phyloP scores from a whole-genome alignment of 164 flowering plant genomes.

The Brasenia schreberi region DNA sequence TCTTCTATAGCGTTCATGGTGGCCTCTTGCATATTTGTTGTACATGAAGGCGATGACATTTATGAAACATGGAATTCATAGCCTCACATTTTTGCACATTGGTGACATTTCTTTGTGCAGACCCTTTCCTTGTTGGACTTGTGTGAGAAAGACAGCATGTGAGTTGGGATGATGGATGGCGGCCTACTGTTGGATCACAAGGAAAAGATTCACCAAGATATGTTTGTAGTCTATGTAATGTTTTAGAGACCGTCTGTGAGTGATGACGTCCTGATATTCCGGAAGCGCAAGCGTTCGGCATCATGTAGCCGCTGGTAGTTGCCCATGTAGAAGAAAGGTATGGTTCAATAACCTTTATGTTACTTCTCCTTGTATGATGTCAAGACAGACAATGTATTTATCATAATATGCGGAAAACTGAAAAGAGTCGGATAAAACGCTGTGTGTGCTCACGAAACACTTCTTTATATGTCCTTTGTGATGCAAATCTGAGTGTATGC shows the following conservation, averaged over 20 bases:
- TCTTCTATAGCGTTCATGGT: too few species aligned
- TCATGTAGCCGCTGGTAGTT: neutral
- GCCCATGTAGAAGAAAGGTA: neutral
- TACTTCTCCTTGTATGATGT: neutral
- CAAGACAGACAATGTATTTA: neutral
- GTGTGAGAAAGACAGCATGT: constrained; percentile 55
- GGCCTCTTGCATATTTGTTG: too few species aligned
- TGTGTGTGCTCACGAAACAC: neutral
- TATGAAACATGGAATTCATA: neutral
- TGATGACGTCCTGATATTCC: neutral
- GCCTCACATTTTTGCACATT: neutral
- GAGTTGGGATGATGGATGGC: constrained; percentile 2
- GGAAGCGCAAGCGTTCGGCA: neutral
- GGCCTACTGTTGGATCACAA: neutral
- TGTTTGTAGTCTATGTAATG: neutral
- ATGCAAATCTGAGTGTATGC: neutral
- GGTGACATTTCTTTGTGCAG: constrained; percentile 22
- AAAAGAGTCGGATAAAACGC: neutral
- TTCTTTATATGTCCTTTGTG: neutral
- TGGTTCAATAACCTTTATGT: neutral
- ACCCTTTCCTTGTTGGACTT: constrained; percentile 67
- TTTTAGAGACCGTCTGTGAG: too few species aligned
- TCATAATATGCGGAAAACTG: neutral
- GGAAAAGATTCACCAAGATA: neutral
- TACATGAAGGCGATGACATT: too few species aligned